Percentiles rank a stretch among this genome's conserved stretches.
Conservation (phyloP, 768 basidiomycete species). For the Rhizopogon salebrosus region DNA sequence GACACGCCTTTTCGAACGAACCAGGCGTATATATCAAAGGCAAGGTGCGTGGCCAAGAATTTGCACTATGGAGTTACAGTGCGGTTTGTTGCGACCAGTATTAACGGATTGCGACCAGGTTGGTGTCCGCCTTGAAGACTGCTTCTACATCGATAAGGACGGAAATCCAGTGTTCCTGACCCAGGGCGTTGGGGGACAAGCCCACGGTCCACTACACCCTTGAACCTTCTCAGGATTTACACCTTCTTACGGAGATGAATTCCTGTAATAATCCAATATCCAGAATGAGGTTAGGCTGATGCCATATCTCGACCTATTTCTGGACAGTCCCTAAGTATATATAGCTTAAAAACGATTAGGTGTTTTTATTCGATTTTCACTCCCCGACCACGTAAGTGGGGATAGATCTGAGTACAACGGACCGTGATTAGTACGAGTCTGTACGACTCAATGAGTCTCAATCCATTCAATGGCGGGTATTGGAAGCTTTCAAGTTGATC, state of each 20-base stretch:
- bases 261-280: not conserved
- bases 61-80: not conserved
- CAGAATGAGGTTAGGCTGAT: not conserved
- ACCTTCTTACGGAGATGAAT: not conserved
- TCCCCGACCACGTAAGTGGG: too few species aligned
- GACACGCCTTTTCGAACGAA: slow-evolving; percentile 80
- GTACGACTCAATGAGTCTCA: too few species aligned
- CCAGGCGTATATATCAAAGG: slow-evolving; percentile 74
- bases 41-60: slow-evolving; percentile 35
- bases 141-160: slow-evolving; percentile 59
- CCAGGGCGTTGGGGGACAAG: slow-evolving; percentile 56
- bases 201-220: slow-evolving; percentile 31
- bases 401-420: too few species aligned
- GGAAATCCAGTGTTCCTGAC: slow-evolving; percentile 60
- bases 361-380: too few species aligned
- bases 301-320: not conserved
- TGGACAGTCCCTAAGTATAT: not conserved
- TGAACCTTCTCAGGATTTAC: slow-evolving; percentile 12
- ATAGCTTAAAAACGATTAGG: too few species aligned
- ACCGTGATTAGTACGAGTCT: too few species aligned
- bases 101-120: slow-evolving; percentile 35
- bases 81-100: slow-evolving; percentile 6
- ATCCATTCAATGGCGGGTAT: too few species aligned
- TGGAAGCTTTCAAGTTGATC: too few species aligned
- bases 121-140: slow-evolving; percentile 81